Percentiles rank a stretch among this genome's conserved stretches.
Evolutionary conservation across 805 yeast genomes (phyloP).

Genomic region (Monosporozyma yasuniensis): DNA sequence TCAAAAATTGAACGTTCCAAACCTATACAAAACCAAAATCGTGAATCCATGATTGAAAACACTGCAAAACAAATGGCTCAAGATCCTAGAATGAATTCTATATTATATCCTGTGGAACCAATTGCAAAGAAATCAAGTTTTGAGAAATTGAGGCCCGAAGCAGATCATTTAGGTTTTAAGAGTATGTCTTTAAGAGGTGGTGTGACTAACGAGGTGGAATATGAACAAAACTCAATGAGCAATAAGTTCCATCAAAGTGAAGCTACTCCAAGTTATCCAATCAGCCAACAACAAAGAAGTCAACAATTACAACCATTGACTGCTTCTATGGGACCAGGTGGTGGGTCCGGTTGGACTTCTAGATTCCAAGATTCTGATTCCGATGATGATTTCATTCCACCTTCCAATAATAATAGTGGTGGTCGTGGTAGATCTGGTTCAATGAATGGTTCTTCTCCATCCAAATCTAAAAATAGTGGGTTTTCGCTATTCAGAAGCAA

Average conservation of each 20-base stretch:
- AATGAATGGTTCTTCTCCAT: not conserved
- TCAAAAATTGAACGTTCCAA: not conserved
- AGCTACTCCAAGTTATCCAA: not conserved
- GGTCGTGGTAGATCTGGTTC: slow-evolving; percentile 1
- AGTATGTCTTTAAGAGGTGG: slow-evolving; percentile 31
- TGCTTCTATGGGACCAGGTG: slow-evolving; percentile 1
- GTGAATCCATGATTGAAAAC: slow-evolving; percentile 3
- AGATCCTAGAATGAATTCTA: slow-evolving; percentile 13
- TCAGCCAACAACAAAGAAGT: slow-evolving; percentile 11
- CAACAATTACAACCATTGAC: slow-evolving; percentile 8
- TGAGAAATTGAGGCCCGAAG: slow-evolving; percentile 36
- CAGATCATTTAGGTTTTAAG: slow-evolving; percentile 32
- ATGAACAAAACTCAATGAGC: slow-evolving; percentile 4
- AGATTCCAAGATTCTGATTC: slow-evolving; percentile 60
- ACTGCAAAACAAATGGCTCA: slow-evolving; percentile 17
- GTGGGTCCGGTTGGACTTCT: slow-evolving; percentile 28
- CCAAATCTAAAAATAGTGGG: slow-evolving; percentile 7
- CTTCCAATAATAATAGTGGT: not conserved
- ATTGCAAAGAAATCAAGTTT: slow-evolving; percentile 46
- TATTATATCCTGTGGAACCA: slow-evolving; percentile 32
- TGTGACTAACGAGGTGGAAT: slow-evolving; percentile 4
- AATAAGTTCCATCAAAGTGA: slow-evolving; percentile 7
- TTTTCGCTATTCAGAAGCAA: slow-evolving; percentile 16
- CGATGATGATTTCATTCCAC: slow-evolving; percentile 34
- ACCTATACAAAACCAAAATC: not conserved